Percentiles rank a stretch among this genome's conserved stretches.
Evolutionary conservation across 139 green algal genomes (phyloP).

Genomic region (Chlamydomonas applanata): DNA sequence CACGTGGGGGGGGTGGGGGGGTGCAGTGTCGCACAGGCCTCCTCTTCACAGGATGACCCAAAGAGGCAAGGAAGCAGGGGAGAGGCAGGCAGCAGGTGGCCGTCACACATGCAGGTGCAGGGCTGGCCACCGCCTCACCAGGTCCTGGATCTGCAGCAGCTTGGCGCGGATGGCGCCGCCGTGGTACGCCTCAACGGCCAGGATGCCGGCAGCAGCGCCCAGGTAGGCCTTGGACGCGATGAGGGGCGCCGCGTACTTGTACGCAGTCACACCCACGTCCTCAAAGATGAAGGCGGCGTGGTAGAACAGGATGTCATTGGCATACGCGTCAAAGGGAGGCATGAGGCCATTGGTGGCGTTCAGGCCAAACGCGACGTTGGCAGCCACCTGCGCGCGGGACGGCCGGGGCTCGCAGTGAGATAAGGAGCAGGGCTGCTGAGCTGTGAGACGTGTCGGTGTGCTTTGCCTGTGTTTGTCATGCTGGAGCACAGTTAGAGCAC

Average conservation of each 20-base stretch:
- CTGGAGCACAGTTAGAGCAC: too few species aligned
- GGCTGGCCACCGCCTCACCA: too few species aligned
- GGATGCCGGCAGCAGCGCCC: constrained; percentile 34
- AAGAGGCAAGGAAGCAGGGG: too few species aligned
- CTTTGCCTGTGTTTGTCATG: too few species aligned
- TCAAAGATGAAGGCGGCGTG: constrained; percentile 61
- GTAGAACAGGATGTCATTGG: constrained; percentile 49
- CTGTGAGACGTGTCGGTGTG: too few species aligned
- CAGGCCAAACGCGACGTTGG: constrained; percentile 27
- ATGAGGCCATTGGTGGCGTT: constrained; percentile 28
- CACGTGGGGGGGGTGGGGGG: neutral
- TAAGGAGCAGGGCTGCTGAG: too few species aligned
- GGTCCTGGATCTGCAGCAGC: constrained; percentile 10
- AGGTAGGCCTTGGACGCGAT: constrained; percentile 25
- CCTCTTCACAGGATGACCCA: too few species aligned
- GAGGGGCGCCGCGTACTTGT: constrained; percentile 26
- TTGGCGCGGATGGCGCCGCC: constrained; percentile 37
- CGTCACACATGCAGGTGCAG: too few species aligned
- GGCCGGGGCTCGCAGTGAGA: too few species aligned
- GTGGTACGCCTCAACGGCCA: constrained; percentile 56
- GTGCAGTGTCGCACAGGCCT: neutral
- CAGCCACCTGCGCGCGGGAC: constrained; percentile 30
- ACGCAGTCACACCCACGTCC: constrained; percentile 57
- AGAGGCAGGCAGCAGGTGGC: neutral
- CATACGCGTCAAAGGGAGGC: constrained; percentile 40